Base-by-base conservation (phyloP, 768 basidiomycete species). In the Mycena pura region DNA sequence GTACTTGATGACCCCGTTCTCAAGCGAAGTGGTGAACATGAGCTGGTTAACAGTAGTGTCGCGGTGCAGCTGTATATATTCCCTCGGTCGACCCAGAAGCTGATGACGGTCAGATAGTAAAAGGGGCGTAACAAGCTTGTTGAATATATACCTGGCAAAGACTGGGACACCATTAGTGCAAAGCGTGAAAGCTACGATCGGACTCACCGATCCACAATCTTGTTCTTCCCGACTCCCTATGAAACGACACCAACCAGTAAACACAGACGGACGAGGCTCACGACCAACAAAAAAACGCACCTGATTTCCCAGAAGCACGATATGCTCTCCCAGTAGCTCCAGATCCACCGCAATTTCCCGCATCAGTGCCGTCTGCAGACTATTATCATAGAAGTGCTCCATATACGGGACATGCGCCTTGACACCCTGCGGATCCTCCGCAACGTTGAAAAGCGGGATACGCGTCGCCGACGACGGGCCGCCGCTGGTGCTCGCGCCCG, bases 361-460 rank as follows among this genome's bases (percentile, higher is more conserved):
- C 87, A 90, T 88, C 40, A 87, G 70, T 10, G 84, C 86, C 5
- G 85, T 86, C 70, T 90, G 88, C 54, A 88, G 68, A 60, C 85
- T 86, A 63, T 90, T 90, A 62, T 90, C 84, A 65, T 88, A 88
- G 71, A 88, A 90, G 63, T 87, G 82, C 54, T 86, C 85, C 86
- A 88, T 88, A 63, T 87, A 80, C 15, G 88, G 88, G 2, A 90
- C 80, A 72, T 84, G 82, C 2, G 86, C 85, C 1, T 79, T 79
- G 11, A 76, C 80, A 14, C 88, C 87, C 34, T 82, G 82, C 5
- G 77, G 75, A 64, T 90, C 87, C 60, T 82, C 73, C 2, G 73
- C 60, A 17, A 76, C 57, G 44, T 86, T 76, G 68, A 89, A 89
- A 5, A 76, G 67, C 2, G 84, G 83, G 27, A 90, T 81, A 2